A percentile compares a stretch with the other conserved stretches of the same genome.
Conservation (phyloP, 768 basidiomycete genomes). For the Suillus clintonianus region DNA sequence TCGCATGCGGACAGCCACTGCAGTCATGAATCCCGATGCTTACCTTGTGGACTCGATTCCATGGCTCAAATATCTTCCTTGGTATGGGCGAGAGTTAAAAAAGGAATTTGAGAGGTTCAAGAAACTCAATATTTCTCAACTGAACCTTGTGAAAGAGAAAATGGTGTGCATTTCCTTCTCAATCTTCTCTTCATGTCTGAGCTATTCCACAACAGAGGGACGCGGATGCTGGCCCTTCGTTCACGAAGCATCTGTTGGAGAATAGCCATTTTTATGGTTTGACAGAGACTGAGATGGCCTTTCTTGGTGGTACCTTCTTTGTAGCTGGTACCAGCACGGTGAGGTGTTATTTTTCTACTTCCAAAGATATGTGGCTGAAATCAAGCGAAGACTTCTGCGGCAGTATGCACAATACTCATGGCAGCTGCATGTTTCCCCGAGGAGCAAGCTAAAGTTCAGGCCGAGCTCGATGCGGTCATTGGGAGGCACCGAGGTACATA, state of each 20-base stretch:
- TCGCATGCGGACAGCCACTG: not conserved
- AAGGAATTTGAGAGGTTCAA: slow-evolving; percentile 5
- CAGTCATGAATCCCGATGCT: slow-evolving; percentile 46
- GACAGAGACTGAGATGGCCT: slow-evolving; percentile 37
- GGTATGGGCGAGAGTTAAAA: slow-evolving; percentile 21
- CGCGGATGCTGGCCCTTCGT: slow-evolving; percentile 29
- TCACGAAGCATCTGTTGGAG: slow-evolving; percentile 39
- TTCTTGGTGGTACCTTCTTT: slow-evolving; percentile 44
- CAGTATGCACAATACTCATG: slow-evolving; percentile 49
- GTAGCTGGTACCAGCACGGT: slow-evolving; percentile 45
- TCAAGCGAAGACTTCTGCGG: slow-evolving; percentile 44
- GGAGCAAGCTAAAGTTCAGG: slow-evolving; percentile 47
- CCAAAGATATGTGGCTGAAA: not conserved
- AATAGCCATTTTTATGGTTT: slow-evolving; percentile 33
- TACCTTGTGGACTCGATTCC: slow-evolving; percentile 55
- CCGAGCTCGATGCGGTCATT: slow-evolving; percentile 52
- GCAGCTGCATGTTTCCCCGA: slow-evolving; percentile 53
- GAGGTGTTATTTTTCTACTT: slow-evolving; percentile 1
- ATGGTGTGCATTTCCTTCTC: slow-evolving; percentile 22
- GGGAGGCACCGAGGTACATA: slow-evolving; percentile 34
- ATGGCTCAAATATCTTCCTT: slow-evolving; percentile 36
- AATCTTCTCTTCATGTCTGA: not conserved
- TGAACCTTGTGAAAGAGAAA: slow-evolving; percentile 26
- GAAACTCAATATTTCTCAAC: slow-evolving; percentile 14
- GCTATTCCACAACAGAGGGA: slow-evolving; percentile 18